These are phyloP conservation scores for Pneumocystis oryctolagi DNA, from an alignment of 1,139 yeast species.

Conservation along the genomic window DNA sequence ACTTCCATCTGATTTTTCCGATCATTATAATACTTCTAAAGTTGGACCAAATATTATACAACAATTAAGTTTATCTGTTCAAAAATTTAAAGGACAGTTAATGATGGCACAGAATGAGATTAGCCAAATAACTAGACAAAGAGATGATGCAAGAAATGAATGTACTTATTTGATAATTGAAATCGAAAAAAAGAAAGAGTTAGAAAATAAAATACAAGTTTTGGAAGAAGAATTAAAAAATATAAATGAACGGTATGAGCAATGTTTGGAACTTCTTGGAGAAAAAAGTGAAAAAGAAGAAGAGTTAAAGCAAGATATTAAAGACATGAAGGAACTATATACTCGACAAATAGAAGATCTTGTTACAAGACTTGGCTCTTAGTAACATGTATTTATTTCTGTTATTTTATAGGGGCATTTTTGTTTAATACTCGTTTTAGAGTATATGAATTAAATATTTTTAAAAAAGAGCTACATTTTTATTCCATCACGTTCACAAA, in stretches of 20 bases:
- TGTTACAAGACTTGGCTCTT: conserved; percentile 28
- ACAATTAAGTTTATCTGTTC: conserved; percentile 57
- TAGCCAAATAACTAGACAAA: conserved; percentile 37
- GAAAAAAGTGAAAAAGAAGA: conserved; percentile 78
- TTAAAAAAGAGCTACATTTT: neutral
- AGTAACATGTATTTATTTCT: neutral
- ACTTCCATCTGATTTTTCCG: neutral
- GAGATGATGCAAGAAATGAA: conserved; percentile 54
- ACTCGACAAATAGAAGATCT: conserved; percentile 74
- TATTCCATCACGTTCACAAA: conserved; percentile 11
- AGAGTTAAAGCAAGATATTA: conserved; percentile 76
- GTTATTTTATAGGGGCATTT: neutral
- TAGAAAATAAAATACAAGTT: conserved; percentile 20
- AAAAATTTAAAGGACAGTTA: conserved; percentile 68
- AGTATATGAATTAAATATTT: neutral
- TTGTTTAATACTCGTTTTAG: neutral
- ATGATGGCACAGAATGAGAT: conserved; percentile 52
- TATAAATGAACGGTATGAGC: conserved; percentile 32
- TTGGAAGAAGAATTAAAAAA: conserved; percentile 26
- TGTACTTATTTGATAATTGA: conserved; percentile 45
- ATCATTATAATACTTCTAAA: neutral
- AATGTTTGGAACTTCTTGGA: conserved; percentile 63
- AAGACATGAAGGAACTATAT: conserved; percentile 71
- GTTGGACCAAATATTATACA: conserved; percentile 23
- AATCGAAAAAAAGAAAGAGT: conserved; percentile 31